Conservation (phyloP, 495 filamentous ascomycete species). For the Penicillium bovifimosum region DNA sequence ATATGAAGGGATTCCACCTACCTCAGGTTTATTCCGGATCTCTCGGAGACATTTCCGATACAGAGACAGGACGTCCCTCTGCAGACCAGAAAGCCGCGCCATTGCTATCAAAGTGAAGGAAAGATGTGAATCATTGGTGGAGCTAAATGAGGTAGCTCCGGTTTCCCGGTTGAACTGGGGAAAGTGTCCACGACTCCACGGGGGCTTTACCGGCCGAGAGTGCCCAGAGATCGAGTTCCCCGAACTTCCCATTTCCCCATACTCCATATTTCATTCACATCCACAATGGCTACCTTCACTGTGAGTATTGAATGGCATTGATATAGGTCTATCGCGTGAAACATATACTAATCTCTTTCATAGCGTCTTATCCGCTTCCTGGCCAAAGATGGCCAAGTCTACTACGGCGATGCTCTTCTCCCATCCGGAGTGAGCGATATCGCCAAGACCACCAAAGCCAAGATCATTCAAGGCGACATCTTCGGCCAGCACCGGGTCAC, state of each 20-base stretch:
- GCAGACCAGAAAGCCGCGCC: constrained; percentile 73
- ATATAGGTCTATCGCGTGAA: neutral
- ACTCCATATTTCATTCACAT: neutral
- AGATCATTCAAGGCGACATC: constrained; percentile 66
- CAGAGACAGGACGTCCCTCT: constrained; percentile 78
- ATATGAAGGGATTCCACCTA: constrained; percentile 31
- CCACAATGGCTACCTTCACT: constrained; percentile 13
- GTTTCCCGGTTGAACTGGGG: constrained; percentile 19
- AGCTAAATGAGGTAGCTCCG: constrained; percentile 12
- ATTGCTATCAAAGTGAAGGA: constrained; percentile 14
- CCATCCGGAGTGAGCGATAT: constrained; percentile 63
- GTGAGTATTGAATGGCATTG: constrained; percentile 3
- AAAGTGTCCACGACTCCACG: neutral
- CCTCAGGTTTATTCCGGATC: constrained; percentile 72
- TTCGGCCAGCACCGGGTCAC: constrained; percentile 68
- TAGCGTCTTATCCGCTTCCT: constrained; percentile 78
- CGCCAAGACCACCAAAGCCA: constrained; percentile 58
- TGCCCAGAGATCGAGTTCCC: neutral
- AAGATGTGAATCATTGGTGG: constrained; percentile 6
- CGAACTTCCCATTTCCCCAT: neutral
- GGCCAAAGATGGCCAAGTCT: constrained; percentile 65
- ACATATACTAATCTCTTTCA: neutral
- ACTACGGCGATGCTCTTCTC: constrained; percentile 81
- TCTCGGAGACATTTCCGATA: constrained; percentile 83
- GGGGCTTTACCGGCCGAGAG: constrained; percentile 25